Evolutionary conservation across 176 grass and related monocot genomes (phyloP).

Genomic region (Paspalum notatum): DNA sequence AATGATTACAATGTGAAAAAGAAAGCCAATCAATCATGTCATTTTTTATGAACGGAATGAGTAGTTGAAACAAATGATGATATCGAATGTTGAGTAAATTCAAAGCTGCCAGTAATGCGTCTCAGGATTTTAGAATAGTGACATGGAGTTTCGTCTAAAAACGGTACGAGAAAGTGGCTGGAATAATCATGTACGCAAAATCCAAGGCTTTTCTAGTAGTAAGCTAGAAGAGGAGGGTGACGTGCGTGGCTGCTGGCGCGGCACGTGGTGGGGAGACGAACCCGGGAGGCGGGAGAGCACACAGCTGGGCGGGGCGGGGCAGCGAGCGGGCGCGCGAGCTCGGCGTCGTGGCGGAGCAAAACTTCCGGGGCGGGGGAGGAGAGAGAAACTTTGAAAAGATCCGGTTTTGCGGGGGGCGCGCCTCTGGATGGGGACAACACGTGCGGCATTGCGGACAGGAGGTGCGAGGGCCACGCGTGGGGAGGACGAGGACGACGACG

Average conservation of each 20-base stretch:
- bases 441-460: constrained; percentile 57
- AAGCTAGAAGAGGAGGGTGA: neutral
- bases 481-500: constrained; percentile 1
- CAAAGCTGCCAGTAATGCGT: too few relatives aligned
- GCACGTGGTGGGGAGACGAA: constrained; percentile 50
- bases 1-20: too few relatives aligned
- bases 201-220: neutral
- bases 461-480: constrained; percentile 32
- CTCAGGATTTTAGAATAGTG: too few relatives aligned
- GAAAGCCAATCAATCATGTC: too few relatives aligned
- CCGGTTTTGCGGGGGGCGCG: constrained; percentile 39
- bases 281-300: constrained; percentile 21
- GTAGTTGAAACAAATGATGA: too few relatives aligned
- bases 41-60: too few relatives aligned
- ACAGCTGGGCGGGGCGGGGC: constrained; percentile 44
- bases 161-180: neutral
- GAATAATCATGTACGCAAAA: neutral
- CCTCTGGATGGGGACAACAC: constrained; percentile 67
- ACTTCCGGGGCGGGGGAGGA: constrained; percentile 52
- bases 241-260: constrained; percentile 14
- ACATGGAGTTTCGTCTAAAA: too few relatives aligned
- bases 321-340: constrained; percentile 52
- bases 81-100: too few relatives aligned
- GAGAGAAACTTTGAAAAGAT: constrained; percentile 55
- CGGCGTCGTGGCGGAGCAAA: constrained; percentile 46